Base-by-base conservation (phyloP, 2,329 filamentous ascomycete species). In the Phyllachora maydis region DNA sequence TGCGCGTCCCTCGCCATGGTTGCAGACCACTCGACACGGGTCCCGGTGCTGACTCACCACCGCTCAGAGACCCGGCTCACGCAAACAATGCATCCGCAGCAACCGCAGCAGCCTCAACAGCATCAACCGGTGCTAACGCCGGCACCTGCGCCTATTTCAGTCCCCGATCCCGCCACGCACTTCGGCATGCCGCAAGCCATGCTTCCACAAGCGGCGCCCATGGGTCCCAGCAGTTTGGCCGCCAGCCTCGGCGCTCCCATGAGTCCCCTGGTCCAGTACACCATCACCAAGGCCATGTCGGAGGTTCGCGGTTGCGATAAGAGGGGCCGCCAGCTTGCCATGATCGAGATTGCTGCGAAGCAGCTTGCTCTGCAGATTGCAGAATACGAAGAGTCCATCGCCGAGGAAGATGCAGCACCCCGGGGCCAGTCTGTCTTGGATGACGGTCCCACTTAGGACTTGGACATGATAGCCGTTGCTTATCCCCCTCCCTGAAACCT, bases 281-380 rank as follows among this genome's bases (percentile, higher is more conserved):
- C 52, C n/a, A 33, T 56, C 22, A 49, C 54, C 28, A 47, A 51
- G 28, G 53, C 55, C 4, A 49, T 65, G 41, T 41, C 41, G 8
- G 51, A 59, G 24, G 50, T 54, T 12, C 47, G 52, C 14, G 33
- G 35, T 10, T 6, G 6, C 16, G 50, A 56, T 31, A 48, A 43
- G 31, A 46, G 48, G 23, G 47, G 51, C 2, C 49, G 61, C 4
- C 45, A 52, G 23, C 44, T 64, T 28, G 50, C 59, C 23, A 49
- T 58, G 32, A 54, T 68, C 25, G 59, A 67, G 32, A 46, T 54
- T 20, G 50, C 57, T 3, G 59, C 62, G 8, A 53, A 56, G 37
- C 57, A 65, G 40, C 47, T 68, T 16, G 60, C 57, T 5, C 46
- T 61, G 34, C 52, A 56, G 14, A 52, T 65, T 21, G 46, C 50